phyloP scores from a whole-genome alignment of 768 basidiomycete genomes.

The Chalciporus chontae region DNA sequence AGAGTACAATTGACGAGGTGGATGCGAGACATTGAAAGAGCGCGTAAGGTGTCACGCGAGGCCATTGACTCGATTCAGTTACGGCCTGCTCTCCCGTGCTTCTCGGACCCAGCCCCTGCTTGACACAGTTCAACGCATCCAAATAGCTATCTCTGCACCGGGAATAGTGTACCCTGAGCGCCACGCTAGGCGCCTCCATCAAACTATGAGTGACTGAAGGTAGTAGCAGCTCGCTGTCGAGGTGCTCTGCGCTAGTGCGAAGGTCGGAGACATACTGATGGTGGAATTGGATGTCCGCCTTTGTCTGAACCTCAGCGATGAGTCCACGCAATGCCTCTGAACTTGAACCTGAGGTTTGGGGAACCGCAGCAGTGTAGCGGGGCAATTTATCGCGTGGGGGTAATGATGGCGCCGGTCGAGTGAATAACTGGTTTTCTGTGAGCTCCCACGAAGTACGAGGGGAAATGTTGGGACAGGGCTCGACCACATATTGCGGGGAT shows the following conservation, averaged over 20 bases:
- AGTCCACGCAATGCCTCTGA: background rate
- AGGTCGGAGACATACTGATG: slow-evolving; percentile 14
- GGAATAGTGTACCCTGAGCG: slow-evolving; percentile 1
- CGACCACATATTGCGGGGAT: slow-evolving; percentile 1
- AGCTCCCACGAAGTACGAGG: background rate
- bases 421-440: background rate
- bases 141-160: slow-evolving; percentile 1
- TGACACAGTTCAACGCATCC: background rate
- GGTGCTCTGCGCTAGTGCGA: slow-evolving; percentile 11
- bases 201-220: background rate
- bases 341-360: background rate
- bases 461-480: background rate
- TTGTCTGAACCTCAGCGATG: background rate
- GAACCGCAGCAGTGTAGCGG: background rate
- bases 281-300: slow-evolving; percentile 5
- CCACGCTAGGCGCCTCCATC: background rate
- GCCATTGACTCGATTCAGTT: slow-evolving; percentile 29
- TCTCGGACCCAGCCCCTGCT: slow-evolving; percentile 10
- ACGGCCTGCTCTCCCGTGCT: slow-evolving; percentile 11
- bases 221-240: slow-evolving; percentile 3
- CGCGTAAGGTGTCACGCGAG: slow-evolving; percentile 26
- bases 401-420: background rate
- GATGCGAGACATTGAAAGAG: slow-evolving; percentile 29
- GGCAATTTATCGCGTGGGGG: background rate
- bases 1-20: slow-evolving; percentile 6